These are phyloP conservation scores for Neurospora tetraspora DNA, from an alignment of 495 filamentous ascomycete species.

Conservation along the genomic window DNA sequence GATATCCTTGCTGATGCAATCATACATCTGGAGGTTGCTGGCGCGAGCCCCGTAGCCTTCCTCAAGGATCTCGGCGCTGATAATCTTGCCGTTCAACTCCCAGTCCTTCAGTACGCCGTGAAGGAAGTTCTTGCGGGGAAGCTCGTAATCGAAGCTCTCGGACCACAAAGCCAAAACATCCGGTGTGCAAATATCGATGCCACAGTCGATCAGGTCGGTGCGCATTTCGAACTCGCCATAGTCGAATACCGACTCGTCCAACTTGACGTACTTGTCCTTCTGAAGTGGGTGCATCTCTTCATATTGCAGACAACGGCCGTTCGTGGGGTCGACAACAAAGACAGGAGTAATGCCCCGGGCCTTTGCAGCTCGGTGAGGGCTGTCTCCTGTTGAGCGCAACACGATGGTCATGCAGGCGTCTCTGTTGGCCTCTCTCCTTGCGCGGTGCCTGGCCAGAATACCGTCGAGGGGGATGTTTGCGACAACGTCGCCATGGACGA, in stretches of 20 bases:
- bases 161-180: constrained; percentile 92
- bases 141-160: constrained; percentile 94
- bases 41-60: constrained; percentile 76
- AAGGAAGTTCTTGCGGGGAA: constrained; percentile 78
- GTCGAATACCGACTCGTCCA: constrained; percentile 55
- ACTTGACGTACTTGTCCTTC: constrained; percentile 45
- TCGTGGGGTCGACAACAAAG: constrained; percentile 75
- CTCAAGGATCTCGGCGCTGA: constrained; percentile 79
- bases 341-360: constrained; percentile 62
- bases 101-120: constrained; percentile 91
- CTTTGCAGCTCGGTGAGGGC: constrained; percentile 56
- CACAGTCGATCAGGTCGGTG: constrained; percentile 84
- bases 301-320: constrained; percentile 83
- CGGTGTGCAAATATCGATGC: constrained; percentile 95
- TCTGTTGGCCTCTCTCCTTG: constrained; percentile 72
- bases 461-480: constrained; percentile 76
- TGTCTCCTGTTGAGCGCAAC: constrained; percentile 63
- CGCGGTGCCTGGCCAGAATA: constrained; percentile 68
- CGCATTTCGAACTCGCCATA: constrained; percentile 67
- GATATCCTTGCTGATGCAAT: constrained; percentile 83
- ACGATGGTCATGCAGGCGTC: constrained; percentile 99
- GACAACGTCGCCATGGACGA: constrained; percentile 91
- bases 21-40: constrained; percentile 78
- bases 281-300: constrained; percentile 56
- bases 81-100: constrained; percentile 90